These are phyloP conservation scores for Apiospora arundinis DNA, from an alignment of 2,329 filamentous ascomycete species.

Conservation along the genomic window DNA sequence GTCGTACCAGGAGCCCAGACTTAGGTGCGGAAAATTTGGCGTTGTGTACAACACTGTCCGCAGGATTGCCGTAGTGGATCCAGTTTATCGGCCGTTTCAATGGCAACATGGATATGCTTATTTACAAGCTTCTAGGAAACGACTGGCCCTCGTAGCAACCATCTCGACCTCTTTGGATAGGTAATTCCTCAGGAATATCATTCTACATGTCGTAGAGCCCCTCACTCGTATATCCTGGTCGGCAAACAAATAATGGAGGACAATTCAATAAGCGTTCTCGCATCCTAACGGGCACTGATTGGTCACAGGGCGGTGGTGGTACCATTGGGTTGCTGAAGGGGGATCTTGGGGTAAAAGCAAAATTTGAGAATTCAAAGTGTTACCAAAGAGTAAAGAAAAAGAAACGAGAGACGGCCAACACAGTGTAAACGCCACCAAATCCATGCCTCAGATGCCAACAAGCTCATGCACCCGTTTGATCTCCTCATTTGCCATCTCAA, in stretches of 20 bases:
- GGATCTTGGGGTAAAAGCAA: background rate
- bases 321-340: background rate
- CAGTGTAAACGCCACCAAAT: too few relatives aligned
- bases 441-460: background rate
- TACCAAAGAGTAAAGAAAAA: background rate
- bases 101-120: background rate
- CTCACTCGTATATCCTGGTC: too few relatives aligned
- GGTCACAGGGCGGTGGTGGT: background rate
- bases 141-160: too few relatives aligned
- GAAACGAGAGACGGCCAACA: background rate
- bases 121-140: too few relatives aligned
- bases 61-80: background rate
- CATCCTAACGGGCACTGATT: background rate
- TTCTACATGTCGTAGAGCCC: too few relatives aligned
- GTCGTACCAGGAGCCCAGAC: background rate
- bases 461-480: background rate
- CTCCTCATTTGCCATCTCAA: background rate
- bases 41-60: background rate
- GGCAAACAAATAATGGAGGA: too few relatives aligned
- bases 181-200: too few relatives aligned
- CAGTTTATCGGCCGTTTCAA: background rate
- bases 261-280: too few relatives aligned
- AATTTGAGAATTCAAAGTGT: background rate
- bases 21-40: background rate
- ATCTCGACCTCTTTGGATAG: too few relatives aligned